Conservation (phyloP, 2,329 filamentous ascomycete genomes). For the Akanthomyces muscarius region DNA sequence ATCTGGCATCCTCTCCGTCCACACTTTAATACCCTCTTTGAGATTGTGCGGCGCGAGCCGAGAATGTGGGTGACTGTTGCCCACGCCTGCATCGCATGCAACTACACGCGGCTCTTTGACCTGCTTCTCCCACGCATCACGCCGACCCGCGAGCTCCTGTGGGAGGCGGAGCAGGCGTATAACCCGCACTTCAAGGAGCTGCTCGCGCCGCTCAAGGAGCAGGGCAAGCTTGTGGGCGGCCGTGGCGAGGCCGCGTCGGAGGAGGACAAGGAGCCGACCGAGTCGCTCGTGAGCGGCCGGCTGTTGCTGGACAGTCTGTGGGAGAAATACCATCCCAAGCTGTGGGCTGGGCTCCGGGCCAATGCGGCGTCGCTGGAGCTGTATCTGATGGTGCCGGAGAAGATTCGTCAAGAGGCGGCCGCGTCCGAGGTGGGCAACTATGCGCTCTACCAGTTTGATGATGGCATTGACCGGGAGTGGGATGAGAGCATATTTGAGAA, state of each 20-base stretch:
- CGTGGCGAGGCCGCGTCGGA: no score
- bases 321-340: not conserved
- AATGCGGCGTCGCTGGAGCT: not conserved
- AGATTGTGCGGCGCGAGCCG: not conserved
- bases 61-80: not conserved
- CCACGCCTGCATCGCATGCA: not conserved
- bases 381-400: not conserved
- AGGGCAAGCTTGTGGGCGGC: no score
- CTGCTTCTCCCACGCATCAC: not conserved
- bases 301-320: not conserved
- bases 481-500: no score
- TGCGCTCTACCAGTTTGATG: no score
- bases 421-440: not conserved
- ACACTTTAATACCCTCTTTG: not conserved
- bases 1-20: slow-evolving; percentile 17
- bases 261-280: no score
- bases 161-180: not conserved
- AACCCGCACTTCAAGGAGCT: no score
- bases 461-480: no score
- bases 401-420: not conserved
- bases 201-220: no score
- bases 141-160: not conserved
- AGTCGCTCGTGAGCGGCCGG: no score
- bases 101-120: not conserved
- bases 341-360: not conserved